Evolutionary conservation across 116 monocot species (phyloP).

Genomic region (Cymodocea nodosa): DNA sequence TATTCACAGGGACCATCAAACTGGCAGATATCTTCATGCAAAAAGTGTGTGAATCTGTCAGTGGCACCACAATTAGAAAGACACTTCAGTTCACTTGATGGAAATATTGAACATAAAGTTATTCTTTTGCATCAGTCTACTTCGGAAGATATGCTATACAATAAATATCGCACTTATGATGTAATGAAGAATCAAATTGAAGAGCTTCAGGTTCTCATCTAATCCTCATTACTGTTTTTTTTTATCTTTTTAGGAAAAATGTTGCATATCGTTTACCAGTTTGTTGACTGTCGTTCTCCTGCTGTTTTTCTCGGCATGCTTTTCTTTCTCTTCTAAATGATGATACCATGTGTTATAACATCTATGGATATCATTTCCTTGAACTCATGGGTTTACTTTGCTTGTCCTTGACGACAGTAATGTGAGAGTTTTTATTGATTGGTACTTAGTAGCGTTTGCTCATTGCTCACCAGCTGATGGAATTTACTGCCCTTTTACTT

Average conservation of each 20-base stretch:
- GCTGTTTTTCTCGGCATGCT: too few species aligned
- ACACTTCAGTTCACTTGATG: slow-evolving; percentile 33
- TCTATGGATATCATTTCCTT: too few species aligned
- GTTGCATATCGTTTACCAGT: not conserved
- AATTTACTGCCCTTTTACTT: too few species aligned
- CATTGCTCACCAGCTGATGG: too few species aligned
- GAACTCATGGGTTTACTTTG: too few species aligned
- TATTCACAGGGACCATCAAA: slow-evolving; percentile 14
- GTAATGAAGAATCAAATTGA: slow-evolving; percentile 53
- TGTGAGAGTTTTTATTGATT: too few species aligned
- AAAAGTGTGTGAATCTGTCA: slow-evolving; percentile 21
- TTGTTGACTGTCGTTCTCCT: too few species aligned
- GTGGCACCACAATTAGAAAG: slow-evolving; percentile 50
- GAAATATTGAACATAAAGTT: slow-evolving; percentile 20
- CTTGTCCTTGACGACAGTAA: too few species aligned
- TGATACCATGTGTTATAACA: too few species aligned
- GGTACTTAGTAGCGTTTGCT: too few species aligned
- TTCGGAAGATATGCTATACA: slow-evolving; percentile 14
- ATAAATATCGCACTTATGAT: slow-evolving; percentile 29
- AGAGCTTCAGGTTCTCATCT: slow-evolving; percentile 59
- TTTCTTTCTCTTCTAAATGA: too few species aligned
- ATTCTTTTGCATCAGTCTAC: slow-evolving; percentile 19
- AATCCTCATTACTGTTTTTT: not conserved
- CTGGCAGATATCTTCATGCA: slow-evolving; percentile 10
- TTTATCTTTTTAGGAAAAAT: not conserved